Evolutionary conservation across 2,329 filamentous ascomycete genomes (phyloP).

Genomic region (Colletotrichum chlorophyti): DNA sequence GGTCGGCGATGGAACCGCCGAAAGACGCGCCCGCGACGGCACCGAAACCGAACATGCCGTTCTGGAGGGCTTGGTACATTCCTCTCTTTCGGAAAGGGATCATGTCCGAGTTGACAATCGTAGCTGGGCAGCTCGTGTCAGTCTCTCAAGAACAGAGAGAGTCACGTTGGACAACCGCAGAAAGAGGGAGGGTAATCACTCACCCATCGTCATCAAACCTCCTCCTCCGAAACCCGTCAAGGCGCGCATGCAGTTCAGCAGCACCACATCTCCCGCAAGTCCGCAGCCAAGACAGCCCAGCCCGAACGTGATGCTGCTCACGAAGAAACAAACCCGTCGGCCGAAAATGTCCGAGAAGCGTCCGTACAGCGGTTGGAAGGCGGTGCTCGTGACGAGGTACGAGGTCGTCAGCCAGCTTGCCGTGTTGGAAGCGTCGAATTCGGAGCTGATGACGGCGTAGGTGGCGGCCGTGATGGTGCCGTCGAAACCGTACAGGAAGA

Average conservation of each 20-base stretch:
- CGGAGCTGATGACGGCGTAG: conserved; percentile 77
- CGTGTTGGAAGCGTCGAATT: conserved; percentile 74
- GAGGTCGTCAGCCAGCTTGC: conserved; percentile 79
- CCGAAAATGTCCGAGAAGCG: conserved; percentile 75
- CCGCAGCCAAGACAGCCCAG: conserved; percentile 71
- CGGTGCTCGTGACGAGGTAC: conserved; percentile 74
- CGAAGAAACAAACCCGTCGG: conserved; percentile 67
- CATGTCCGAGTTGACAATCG: conserved; percentile 69
- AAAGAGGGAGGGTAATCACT: conserved; percentile 20
- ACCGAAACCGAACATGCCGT: conserved; percentile 67
- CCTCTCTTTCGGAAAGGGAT: conserved; percentile 62
- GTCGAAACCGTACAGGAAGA: conserved; percentile 73
- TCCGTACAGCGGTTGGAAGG: conserved; percentile 76
- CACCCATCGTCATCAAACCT: conserved; percentile 74
- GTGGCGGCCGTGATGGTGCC: conserved; percentile 76
- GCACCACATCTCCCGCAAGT: conserved; percentile 61
- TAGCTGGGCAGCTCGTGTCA: conserved; percentile 32
- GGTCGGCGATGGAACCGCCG: conserved; percentile 69
- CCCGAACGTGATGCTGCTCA: conserved; percentile 67
- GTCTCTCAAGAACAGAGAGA: no score
- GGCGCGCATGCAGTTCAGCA: conserved; percentile 69
- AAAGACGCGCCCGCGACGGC: conserved; percentile 68
- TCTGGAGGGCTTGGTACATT: conserved; percentile 68
- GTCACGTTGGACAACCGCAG: neutral
- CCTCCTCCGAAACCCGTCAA: conserved; percentile 74